Conservation (phyloP, 345 rosid species). For the Excoecaria cochinchinensis region DNA sequence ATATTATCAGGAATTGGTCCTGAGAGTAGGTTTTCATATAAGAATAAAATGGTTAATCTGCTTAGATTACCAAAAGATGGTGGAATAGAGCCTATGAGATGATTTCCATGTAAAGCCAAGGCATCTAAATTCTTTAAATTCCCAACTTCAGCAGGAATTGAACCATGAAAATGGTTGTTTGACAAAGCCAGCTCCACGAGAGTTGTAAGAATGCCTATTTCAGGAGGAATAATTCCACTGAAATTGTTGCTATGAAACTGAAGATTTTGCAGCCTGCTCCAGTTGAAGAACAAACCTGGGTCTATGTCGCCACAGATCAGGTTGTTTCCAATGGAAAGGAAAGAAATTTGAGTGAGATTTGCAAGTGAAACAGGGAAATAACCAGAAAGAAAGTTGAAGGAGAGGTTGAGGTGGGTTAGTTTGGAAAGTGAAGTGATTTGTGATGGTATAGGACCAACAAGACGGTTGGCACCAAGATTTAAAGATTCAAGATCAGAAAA, state of each 20-base stretch:
- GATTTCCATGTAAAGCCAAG: too few relatives aligned
- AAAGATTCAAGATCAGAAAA: neutral
- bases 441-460: neutral
- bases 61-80: neutral
- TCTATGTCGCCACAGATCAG: too few relatives aligned
- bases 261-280: neutral
- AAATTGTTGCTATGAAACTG: neutral
- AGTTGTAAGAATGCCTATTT: neutral
- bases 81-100: conserved; percentile 22
- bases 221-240: neutral
- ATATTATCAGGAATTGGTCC: neutral
- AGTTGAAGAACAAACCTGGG: too few relatives aligned
- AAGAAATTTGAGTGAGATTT: too few relatives aligned
- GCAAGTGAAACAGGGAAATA: too few relatives aligned
- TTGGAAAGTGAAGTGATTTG: neutral
- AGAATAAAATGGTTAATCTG: neutral
- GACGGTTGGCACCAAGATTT: neutral
- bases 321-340: too few relatives aligned
- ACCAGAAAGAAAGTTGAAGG: too few relatives aligned
- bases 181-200: neutral
- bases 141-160: neutral
- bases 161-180: neutral
- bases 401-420: neutral
- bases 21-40: neutral
- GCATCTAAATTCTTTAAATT: neutral